Evolutionary conservation across 78 protist species (phyloP).

Genomic region (Speleostelium caveatum): DNA sequence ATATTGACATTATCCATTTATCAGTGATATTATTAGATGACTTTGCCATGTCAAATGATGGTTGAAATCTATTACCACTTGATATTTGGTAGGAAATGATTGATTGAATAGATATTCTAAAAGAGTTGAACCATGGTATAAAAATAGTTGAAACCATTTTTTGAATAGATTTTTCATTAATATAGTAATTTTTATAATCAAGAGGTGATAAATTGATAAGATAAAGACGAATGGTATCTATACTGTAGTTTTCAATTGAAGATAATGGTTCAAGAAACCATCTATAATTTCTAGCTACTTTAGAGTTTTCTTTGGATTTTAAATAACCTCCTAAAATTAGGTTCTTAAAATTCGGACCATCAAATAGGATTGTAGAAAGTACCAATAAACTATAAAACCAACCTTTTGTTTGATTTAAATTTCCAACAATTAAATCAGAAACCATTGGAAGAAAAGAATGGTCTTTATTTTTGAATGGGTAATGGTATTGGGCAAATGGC

Average conservation of each 20-base stretch:
- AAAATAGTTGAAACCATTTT: too few species aligned
- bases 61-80: too few species aligned
- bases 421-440: conserved; percentile 99
- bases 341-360: conserved; percentile 96
- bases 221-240: conserved; percentile 97
- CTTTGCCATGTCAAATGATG: background rate
- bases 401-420: conserved; percentile 92
- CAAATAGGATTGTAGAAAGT: conserved; percentile 95
- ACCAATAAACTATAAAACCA: conserved; percentile 99
- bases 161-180: too few species aligned
- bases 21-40: conserved; percentile 91
- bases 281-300: conserved; percentile 96
- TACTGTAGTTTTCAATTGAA: conserved; percentile 94
- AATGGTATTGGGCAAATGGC: conserved; percentile 98
- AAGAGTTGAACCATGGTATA: conserved; percentile 96
- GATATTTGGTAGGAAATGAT: conserved; percentile 34
- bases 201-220: conserved; percentile 97
- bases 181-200: too few species aligned
- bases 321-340: conserved; percentile 98
- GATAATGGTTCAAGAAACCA: conserved; percentile 95
- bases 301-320: conserved; percentile 89
- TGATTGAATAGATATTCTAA: conserved; percentile 89
- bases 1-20: conserved; percentile 91
- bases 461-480: conserved; percentile 98
- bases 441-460: conserved; percentile 92